A percentile compares a stretch with the other conserved stretches of the same genome.
Evolutionary conservation across 768 basidiomycete genomes (phyloP).

Genomic region (Panus rudis): DNA sequence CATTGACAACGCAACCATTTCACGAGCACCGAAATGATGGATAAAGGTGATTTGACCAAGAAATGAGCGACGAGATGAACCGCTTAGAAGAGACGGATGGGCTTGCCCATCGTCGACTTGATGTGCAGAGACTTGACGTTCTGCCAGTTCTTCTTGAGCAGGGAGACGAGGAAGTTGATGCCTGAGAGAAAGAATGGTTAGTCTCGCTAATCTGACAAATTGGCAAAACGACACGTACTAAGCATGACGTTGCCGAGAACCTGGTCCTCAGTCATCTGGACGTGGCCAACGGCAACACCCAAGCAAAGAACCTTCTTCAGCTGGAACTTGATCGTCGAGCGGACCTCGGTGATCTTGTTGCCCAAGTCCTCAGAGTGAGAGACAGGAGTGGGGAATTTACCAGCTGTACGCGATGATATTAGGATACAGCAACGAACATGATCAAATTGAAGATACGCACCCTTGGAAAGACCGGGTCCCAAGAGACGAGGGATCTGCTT

Average conservation of each 20-base stretch:
- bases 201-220: not conserved
- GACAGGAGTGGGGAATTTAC: constrained; percentile 98
- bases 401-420: constrained; percentile 45
- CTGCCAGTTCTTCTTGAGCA: constrained; percentile 99
- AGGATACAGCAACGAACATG: not conserved
- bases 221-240: constrained; percentile 41
- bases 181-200: constrained; percentile 37
- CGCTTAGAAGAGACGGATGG: constrained; percentile 82
- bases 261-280: constrained; percentile 97
- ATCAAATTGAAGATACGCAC: constrained; percentile 38
- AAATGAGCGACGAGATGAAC: not conserved
- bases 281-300: constrained; percentile 97
- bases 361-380: constrained; percentile 84
- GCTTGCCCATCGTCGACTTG: constrained; percentile 99
- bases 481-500: constrained; percentile 99
- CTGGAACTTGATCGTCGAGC: constrained; percentile 99
- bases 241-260: constrained; percentile 97
- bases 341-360: constrained; percentile 91
- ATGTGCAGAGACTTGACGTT: constrained; percentile 98
- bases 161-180: constrained; percentile 99
- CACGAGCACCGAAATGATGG: constrained; percentile 1
- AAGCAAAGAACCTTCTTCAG: constrained; percentile 98
- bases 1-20: not conserved
- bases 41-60: constrained; percentile 2
- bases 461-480: constrained; percentile 99